Conservation (phyloP, 305 asterid genomes). For the Fraxinus latifolia region DNA sequence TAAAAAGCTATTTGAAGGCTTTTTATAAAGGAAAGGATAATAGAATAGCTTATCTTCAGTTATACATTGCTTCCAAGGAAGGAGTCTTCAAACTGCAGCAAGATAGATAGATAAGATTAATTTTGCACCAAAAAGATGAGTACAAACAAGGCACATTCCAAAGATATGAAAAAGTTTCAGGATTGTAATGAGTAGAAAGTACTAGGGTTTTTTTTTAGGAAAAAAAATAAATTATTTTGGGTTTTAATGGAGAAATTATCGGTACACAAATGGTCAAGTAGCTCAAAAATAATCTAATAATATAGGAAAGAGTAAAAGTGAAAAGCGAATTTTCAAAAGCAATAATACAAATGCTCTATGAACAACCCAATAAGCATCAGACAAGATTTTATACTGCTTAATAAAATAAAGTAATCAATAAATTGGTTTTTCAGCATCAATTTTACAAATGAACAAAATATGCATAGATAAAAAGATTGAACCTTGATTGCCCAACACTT, state of each 20-base stretch:
- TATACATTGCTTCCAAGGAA: conserved; percentile 21
- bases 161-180: conserved; percentile 8
- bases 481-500: conserved; percentile 6
- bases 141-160: conserved; percentile 25
- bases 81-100: conserved; percentile 23
- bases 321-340: conserved; percentile 13
- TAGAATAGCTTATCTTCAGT: conserved; percentile 6
- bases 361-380: conserved; percentile 19
- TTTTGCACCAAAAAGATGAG: conserved; percentile 11
- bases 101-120: conserved; percentile 9
- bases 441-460: conserved; percentile 26
- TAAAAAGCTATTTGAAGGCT: neutral
- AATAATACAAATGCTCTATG: conserved; percentile 25
- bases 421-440: conserved; percentile 18
- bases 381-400: conserved; percentile 18
- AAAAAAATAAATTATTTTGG: neutral
- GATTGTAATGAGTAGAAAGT: conserved; percentile 5
- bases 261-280: neutral
- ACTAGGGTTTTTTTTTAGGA: neutral
- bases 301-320: neutral
- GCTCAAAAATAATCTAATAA: neutral
- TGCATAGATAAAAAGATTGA: conserved; percentile 15
- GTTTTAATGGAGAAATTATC: neutral
- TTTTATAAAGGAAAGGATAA: neutral
- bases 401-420: conserved; percentile 19